These are phyloP conservation scores for Pseudozyma pruni DNA, from an alignment of 1,284 basidiomycete genomes.

Conservation along the genomic window DNA sequence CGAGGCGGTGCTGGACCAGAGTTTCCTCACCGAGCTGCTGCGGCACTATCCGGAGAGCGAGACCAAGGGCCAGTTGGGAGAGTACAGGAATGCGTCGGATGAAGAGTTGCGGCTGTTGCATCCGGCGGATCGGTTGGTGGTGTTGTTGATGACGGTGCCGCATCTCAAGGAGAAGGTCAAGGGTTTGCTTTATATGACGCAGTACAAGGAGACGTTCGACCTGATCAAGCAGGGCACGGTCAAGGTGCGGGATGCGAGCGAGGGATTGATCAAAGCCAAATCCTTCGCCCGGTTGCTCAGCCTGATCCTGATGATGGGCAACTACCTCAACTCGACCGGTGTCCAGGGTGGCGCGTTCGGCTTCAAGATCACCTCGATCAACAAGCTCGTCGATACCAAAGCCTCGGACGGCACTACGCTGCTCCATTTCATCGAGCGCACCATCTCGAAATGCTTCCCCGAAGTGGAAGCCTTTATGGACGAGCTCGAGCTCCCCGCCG, in stretches of 20 bases:
- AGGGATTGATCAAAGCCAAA: slow-evolving; percentile 61
- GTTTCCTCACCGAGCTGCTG: slow-evolving; percentile 64
- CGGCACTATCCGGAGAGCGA: slow-evolving; percentile 67
- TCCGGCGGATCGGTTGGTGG: slow-evolving; percentile 94
- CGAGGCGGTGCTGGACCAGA: slow-evolving; percentile 64
- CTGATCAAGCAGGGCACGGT: slow-evolving; percentile 50
- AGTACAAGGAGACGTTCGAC: slow-evolving; percentile 64
- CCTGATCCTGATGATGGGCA: slow-evolving; percentile 88
- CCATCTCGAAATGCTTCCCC: slow-evolving; percentile 86
- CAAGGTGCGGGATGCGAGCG: slow-evolving; percentile 59
- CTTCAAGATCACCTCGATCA: slow-evolving; percentile 96
- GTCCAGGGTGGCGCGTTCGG: slow-evolving; percentile 97
- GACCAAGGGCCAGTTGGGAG: slow-evolving; percentile 66
- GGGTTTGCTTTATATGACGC: slow-evolving; percentile 82
- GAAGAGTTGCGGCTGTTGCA: slow-evolving; percentile 89
- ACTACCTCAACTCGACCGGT: slow-evolving; percentile 97
- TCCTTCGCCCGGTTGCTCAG: slow-evolving; percentile 60
- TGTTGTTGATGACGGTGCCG: slow-evolving; percentile 94
- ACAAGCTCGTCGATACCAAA: slow-evolving; percentile 98
- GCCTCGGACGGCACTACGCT: slow-evolving; percentile 85
- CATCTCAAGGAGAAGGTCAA: slow-evolving; percentile 90
- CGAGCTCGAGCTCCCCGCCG: slow-evolving; percentile 87
- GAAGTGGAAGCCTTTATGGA: slow-evolving; percentile 88
- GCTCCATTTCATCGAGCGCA: slow-evolving; percentile 92
- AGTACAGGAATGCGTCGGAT: slow-evolving; percentile 84